Conservation (phyloP, 2,329 filamentous ascomycete genomes). For the Talaromyces sp. region DNA sequence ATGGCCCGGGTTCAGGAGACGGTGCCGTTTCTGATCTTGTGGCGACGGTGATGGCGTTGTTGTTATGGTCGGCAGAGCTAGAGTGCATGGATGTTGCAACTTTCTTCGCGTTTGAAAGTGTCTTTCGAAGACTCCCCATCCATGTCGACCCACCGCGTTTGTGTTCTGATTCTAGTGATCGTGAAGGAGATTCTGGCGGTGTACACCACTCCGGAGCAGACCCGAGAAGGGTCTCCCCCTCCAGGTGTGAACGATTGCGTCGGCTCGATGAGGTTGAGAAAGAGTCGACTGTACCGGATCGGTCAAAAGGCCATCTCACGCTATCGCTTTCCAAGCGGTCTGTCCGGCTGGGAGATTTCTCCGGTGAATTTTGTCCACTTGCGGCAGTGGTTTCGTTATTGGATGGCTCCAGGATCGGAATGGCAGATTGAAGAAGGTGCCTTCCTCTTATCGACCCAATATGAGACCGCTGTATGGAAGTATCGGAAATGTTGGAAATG, state of each 20-base stretch:
- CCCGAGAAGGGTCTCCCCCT: constrained; percentile 49
- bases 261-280: constrained; percentile 48
- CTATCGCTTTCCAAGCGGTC: constrained; percentile 18
- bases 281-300: constrained; percentile 42
- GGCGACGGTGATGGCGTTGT: not conserved
- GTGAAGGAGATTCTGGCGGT: constrained; percentile 18
- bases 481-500: constrained; percentile 37
- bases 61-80: constrained; percentile 8
- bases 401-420: constrained; percentile 17
- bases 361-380: constrained; percentile 21
- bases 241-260: constrained; percentile 45
- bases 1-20: constrained; percentile 18
- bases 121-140: constrained; percentile 63
- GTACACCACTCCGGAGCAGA: constrained; percentile 28
- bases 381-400: constrained; percentile 14
- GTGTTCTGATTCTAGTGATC: constrained; percentile 3
- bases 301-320: constrained; percentile 24
- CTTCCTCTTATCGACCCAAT: constrained; percentile 33
- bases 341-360: constrained; percentile 19
- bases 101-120: constrained; percentile 46
- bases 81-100: constrained; percentile 7
- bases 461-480: constrained; percentile 13
- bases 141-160: constrained; percentile 48
- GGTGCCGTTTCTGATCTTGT: constrained; percentile 13
- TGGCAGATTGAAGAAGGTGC: constrained; percentile 15